Percentiles rank a stretch among this genome's conserved stretches.
Conservation (phyloP, 352 stramenopile genomes). For the Thalassiosira exigua region DNA sequence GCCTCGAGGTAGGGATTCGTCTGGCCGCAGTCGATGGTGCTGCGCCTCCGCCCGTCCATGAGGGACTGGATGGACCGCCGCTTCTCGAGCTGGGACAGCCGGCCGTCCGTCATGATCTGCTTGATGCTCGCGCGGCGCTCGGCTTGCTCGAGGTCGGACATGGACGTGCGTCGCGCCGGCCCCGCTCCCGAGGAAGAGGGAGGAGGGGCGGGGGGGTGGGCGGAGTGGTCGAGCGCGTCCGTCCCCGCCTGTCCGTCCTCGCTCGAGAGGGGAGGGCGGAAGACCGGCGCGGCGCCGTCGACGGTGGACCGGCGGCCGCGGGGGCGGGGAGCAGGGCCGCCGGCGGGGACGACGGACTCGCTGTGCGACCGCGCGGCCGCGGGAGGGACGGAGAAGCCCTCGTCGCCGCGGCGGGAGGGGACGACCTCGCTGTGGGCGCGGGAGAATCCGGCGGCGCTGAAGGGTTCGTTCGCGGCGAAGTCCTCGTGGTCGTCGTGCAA, state of each 20-base stretch:
- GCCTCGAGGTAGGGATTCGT: constrained; percentile 45
- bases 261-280: neutral
- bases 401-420: neutral
- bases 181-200: too few species aligned
- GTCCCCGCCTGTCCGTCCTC: neutral
- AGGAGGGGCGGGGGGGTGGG: neutral
- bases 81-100: constrained; percentile 61
- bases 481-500: too few species aligned
- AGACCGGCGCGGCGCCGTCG: neutral
- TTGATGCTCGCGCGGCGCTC: constrained; percentile 72
- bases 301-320: neutral
- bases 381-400: neutral
- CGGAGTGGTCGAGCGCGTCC: neutral
- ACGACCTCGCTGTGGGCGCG: too few species aligned
- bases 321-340: neutral
- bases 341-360: too few species aligned
- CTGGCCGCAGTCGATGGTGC: constrained; percentile 8
- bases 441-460: too few species aligned
- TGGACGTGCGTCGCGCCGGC: constrained; percentile 24
- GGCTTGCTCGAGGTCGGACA: constrained; percentile 55
- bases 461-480: too few species aligned
- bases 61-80: constrained; percentile 72
- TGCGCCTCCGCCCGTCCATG: constrained; percentile 74
- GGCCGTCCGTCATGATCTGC: constrained; percentile 72
- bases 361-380: neutral